These are phyloP conservation scores for Phtheirospermum japonicum DNA, from an alignment of 257 asterid genomes.

Conservation along the genomic window DNA sequence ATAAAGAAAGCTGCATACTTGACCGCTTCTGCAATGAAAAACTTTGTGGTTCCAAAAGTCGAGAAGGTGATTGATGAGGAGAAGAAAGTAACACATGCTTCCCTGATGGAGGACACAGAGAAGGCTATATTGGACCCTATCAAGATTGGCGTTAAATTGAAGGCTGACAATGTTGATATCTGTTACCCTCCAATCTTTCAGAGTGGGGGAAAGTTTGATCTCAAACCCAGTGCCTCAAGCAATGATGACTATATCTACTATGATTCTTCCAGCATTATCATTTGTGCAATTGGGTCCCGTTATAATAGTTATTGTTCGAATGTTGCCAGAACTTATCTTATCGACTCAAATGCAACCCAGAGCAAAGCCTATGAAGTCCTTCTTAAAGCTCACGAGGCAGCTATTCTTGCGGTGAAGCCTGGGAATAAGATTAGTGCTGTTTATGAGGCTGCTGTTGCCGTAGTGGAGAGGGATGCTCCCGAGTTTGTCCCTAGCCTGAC, in stretches of 20 bases:
- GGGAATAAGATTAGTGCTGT: conserved; percentile 52
- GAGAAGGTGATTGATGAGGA: conserved; percentile 68
- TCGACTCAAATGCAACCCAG: conserved; percentile 52
- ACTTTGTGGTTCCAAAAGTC: conserved; percentile 62
- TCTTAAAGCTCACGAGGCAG: conserved; percentile 68
- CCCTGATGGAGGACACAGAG: conserved; percentile 71
- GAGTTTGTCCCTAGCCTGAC: conserved; percentile 53
- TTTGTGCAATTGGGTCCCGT: conserved; percentile 70
- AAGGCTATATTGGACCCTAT: conserved; percentile 62
- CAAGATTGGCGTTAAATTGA: conserved; percentile 61
- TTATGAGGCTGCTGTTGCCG: conserved; percentile 54
- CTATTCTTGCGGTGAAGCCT: conserved; percentile 59
- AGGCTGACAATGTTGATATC: conserved; percentile 74
- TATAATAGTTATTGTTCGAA: conserved; percentile 81
- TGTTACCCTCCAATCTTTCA: conserved; percentile 88
- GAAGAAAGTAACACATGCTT: conserved; percentile 62
- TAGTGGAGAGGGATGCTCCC: conserved; percentile 65
- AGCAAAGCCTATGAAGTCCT: conserved; percentile 71
- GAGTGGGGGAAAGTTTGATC: conserved; percentile 74
- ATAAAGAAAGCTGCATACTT: conserved; percentile 65
- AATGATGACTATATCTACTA: conserved; percentile 54
- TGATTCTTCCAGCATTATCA: conserved; percentile 58
- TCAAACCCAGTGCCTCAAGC: conserved; percentile 70
- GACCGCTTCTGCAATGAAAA: conserved; percentile 58
- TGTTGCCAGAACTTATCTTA: conserved; percentile 62